phyloP scores from a whole-genome alignment of 192 early-diverging fungal genomes.

The Oehlia diaphana region DNA sequence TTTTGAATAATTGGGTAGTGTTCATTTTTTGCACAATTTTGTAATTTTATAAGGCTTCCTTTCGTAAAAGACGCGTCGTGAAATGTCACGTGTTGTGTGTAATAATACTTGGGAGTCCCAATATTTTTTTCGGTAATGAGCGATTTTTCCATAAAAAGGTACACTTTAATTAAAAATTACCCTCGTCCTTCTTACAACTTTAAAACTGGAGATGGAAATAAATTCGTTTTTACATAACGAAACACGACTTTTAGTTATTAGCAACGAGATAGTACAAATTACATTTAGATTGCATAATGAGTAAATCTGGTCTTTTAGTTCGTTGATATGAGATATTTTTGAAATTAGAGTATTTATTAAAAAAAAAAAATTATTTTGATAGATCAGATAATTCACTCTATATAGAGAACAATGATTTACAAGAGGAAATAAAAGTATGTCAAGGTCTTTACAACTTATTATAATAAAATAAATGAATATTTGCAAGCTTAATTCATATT shows the following conservation, averaged over 20 bases:
- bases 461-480: background rate
- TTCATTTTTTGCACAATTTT: slow-evolving; percentile 6
- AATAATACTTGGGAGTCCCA: too few species aligned
- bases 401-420: background rate
- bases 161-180: too few species aligned
- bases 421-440: background rate
- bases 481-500: background rate
- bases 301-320: background rate
- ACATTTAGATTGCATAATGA: background rate
- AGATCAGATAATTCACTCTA: background rate
- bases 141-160: too few species aligned
- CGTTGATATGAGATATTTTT: background rate
- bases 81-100: background rate
- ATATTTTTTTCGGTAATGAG: background rate
- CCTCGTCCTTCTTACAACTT: background rate
- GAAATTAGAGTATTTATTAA: background rate
- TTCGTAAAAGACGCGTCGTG: background rate
- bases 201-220: background rate
- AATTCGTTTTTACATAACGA: background rate
- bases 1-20: slow-evolving; percentile 2
- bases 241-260: background rate
- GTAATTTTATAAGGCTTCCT: background rate
- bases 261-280: background rate
- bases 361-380: background rate
- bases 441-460: background rate